A percentile compares a stretch with the other conserved stretches of the same genome.
Conservation (phyloP, 2,329 filamentous ascomycete genomes). For the Calonectria fujianensis region DNA sequence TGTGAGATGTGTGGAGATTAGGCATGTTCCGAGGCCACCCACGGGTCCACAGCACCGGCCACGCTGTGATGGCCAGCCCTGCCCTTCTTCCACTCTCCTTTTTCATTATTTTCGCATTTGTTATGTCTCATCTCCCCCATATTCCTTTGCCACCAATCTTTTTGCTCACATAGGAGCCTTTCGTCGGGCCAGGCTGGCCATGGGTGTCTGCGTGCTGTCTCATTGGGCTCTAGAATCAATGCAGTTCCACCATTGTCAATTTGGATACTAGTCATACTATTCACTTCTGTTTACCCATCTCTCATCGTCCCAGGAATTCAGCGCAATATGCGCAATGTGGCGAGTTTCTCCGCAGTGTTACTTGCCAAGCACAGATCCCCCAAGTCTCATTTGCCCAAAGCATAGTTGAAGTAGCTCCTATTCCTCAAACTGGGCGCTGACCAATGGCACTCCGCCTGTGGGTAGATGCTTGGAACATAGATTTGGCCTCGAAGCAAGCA, state of each 20-base stretch:
- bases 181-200: neutral
- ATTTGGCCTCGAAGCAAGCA: neutral
- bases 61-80: neutral
- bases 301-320: neutral
- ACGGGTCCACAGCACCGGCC: neutral
- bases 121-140: constrained; percentile 12
- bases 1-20: constrained; percentile 22
- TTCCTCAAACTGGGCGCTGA: neutral
- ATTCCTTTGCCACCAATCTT: neutral
- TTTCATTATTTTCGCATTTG: constrained; percentile 10
- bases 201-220: neutral
- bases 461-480: neutral
- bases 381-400: neutral
- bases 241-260: neutral
- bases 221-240: neutral
- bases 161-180: neutral
- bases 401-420: too few relatives aligned
- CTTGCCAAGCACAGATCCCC: too few relatives aligned
- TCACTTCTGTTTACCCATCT: neutral
- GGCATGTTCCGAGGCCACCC: constrained; percentile 10
- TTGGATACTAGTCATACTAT: neutral
- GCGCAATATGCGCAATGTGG: neutral
- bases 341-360: neutral
- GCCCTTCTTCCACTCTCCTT: constrained; percentile 13
- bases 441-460: neutral